Conservation (phyloP, 192 early-diverging fungal species). For the Gonapodya sp. region DNA sequence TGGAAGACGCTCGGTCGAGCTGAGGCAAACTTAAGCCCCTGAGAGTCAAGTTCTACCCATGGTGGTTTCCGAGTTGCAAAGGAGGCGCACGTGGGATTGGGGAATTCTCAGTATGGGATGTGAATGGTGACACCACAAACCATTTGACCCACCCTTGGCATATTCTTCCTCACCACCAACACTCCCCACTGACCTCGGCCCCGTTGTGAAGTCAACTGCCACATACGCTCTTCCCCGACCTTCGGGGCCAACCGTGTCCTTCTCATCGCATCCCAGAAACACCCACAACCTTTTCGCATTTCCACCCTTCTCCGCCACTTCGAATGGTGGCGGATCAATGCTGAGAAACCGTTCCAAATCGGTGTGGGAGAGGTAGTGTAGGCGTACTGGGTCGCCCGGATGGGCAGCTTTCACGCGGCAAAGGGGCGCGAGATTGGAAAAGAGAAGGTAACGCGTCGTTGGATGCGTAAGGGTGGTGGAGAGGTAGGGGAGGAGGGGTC, state of each 20-base stretch:
- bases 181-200: not conserved
- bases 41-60: not conserved
- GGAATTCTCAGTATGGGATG: not conserved
- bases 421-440: not conserved
- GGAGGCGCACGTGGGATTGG: not conserved
- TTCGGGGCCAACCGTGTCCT: not conserved
- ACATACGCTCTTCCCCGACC: not conserved
- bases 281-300: not conserved
- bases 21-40: slow-evolving; percentile 14
- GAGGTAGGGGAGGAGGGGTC: not conserved
- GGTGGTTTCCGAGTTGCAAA: not conserved
- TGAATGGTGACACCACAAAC: not conserved
- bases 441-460: not conserved
- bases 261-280: not conserved
- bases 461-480: not conserved
- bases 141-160: not conserved
- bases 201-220: not conserved
- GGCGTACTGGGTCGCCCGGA: not conserved
- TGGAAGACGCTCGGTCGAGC: slow-evolving; percentile 33
- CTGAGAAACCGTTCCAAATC: not conserved
- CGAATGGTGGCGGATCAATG: not conserved
- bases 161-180: not conserved
- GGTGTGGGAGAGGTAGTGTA: not conserved
- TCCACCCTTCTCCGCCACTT: not conserved
- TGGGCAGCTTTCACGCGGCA: not conserved